phyloP scores from a whole-genome alignment of 352 stramenopile species.

The Phytopythium cucurbitacearum region DNA sequence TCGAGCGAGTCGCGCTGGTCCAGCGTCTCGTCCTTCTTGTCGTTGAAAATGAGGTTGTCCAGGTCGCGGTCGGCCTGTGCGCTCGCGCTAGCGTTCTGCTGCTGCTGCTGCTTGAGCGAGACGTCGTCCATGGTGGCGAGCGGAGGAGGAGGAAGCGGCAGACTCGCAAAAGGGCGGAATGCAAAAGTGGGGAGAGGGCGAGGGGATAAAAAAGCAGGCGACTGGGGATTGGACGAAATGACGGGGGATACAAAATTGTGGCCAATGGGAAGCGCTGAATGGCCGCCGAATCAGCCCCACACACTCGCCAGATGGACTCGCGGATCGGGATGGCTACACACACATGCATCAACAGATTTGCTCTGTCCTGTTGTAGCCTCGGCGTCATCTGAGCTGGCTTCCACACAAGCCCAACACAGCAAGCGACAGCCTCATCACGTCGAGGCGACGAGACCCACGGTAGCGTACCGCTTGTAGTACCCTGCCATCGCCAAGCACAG shows the following conservation, averaged over 20 bases:
- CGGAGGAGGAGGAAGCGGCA: constrained; percentile 4
- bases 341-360: too few species aligned
- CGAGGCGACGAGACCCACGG: background rate
- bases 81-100: constrained; percentile 10
- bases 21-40: constrained; percentile 44
- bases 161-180: constrained; percentile 16
- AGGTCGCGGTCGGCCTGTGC: constrained; percentile 49
- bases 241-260: constrained; percentile 9
- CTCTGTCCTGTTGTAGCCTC: too few species aligned
- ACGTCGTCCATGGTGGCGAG: constrained; percentile 39
- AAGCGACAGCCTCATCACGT: too few species aligned
- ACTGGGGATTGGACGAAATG: constrained; percentile 18
- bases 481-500: background rate
- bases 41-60: constrained; percentile 83
- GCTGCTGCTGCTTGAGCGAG: constrained; percentile 51
- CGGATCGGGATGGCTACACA: too few species aligned
- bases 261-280: constrained; percentile 1
- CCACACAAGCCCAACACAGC: too few species aligned
- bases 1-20: constrained; percentile 14
- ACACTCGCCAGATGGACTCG: too few species aligned
- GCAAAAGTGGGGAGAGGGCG: constrained; percentile 3
- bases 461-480: constrained; percentile 6
- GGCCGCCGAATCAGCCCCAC: too few species aligned
- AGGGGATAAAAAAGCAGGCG: constrained; percentile 10
- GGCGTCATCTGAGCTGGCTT: too few species aligned